Percentiles rank a stretch among this genome's conserved stretches.
These are phyloP conservation scores for Neofusicoccum kwambonambiense DNA, from an alignment of 2,329 filamentous ascomycete genomes.

Conservation along the genomic window DNA sequence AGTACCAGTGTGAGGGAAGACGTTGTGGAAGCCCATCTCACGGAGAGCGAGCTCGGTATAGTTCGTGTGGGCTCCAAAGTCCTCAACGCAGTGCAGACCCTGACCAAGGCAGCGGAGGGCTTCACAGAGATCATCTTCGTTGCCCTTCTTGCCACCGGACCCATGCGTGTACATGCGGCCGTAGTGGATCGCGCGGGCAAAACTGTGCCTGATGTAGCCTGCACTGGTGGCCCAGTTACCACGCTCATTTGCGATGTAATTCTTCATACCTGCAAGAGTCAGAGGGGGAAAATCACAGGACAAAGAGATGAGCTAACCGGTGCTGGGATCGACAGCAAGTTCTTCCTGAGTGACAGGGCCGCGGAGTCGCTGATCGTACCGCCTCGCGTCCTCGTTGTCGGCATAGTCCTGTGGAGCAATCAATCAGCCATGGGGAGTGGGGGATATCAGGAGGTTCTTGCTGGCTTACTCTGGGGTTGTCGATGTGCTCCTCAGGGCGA, in stretches of 20 bases:
- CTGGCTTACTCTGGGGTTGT: constrained; percentile 40
- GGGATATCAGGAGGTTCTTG: background rate
- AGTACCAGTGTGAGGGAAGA: constrained; percentile 53
- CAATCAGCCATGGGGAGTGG: background rate
- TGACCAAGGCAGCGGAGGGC: constrained; percentile 53
- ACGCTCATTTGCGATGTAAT: constrained; percentile 91
- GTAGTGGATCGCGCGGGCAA: constrained; percentile 49
- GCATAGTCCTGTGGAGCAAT: constrained; percentile 36
- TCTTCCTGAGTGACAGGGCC: constrained; percentile 63
- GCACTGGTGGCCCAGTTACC: constrained; percentile 87
- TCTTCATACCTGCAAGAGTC: constrained; percentile 76
- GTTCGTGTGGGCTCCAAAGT: constrained; percentile 57
- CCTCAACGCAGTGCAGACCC: constrained; percentile 54
- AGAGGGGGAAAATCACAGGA: background rate
- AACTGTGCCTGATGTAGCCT: constrained; percentile 66
- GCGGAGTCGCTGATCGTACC: constrained; percentile 77
- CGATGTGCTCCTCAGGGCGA: constrained; percentile 55
- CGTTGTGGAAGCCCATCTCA: constrained; percentile 51
- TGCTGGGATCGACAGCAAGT: constrained; percentile 45
- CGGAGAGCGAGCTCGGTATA: constrained; percentile 54
- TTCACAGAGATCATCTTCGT: constrained; percentile 48
- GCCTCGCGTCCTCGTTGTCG: constrained; percentile 76
- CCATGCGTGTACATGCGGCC: constrained; percentile 48
- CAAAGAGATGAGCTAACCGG: constrained; percentile 24
- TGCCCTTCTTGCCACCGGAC: constrained; percentile 38